Percentiles rank a stretch among this genome's conserved stretches.
Evolutionary conservation across 768 basidiomycete species (phyloP).

Genomic region (Leccinum uliginosum): DNA sequence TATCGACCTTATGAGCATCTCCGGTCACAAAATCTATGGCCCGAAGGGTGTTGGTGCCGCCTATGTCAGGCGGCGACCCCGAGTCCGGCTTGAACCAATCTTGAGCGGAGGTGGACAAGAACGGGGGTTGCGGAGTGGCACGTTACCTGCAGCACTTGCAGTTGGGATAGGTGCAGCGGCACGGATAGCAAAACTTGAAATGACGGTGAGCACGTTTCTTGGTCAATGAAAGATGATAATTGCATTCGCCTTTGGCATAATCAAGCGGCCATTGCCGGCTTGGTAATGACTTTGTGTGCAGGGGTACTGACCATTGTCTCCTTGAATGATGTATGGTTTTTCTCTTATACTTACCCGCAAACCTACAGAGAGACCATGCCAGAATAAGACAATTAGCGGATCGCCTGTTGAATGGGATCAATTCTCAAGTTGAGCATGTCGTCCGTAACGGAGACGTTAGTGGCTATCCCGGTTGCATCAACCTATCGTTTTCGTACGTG

Average conservation of each 20-base stretch:
- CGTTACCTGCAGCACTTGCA: slow-evolving; percentile 79
- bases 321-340: neutral
- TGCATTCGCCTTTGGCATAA: slow-evolving; percentile 37
- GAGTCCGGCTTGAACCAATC: slow-evolving; percentile 93
- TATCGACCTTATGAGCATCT: slow-evolving; percentile 93
- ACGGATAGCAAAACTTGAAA: slow-evolving; percentile 86
- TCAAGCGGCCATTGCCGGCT: slow-evolving; percentile 50
- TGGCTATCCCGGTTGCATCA: slow-evolving; percentile 95
- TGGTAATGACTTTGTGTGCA: slow-evolving; percentile 75
- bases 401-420: slow-evolving; percentile 77
- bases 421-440: slow-evolving; percentile 81
- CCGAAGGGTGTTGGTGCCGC: slow-evolving; percentile 95
- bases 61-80: slow-evolving; percentile 87
- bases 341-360: slow-evolving; percentile 1
- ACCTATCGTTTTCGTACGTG: slow-evolving; percentile 93
- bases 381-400: slow-evolving; percentile 72
- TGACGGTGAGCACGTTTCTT: slow-evolving; percentile 65
- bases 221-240: slow-evolving; percentile 41
- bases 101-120: slow-evolving; percentile 97
- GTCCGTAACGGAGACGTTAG: slow-evolving; percentile 89
- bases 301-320: slow-evolving; percentile 75
- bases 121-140: slow-evolving; percentile 92
- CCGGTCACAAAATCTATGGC: slow-evolving; percentile 97
- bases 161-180: slow-evolving; percentile 96
- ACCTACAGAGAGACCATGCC: slow-evolving; percentile 68